Evolutionary conservation across 257 asterid genomes (phyloP).

Genomic region (Ophiorrhiza pumila): DNA sequence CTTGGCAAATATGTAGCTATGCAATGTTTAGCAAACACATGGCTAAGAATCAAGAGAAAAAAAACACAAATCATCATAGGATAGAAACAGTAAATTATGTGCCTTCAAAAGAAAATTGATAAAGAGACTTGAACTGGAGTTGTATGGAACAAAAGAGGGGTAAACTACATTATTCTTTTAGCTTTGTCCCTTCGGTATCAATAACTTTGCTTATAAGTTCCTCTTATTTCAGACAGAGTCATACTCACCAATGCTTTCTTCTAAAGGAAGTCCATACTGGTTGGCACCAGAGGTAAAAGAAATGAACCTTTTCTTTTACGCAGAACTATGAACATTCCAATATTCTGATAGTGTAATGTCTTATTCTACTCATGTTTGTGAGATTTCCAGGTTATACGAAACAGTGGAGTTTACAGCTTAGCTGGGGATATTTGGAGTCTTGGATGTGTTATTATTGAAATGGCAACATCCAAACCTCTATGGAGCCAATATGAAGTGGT

Average conservation of each 20-base stretch:
- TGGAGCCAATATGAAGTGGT: constrained; percentile 74
- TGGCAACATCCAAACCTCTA: constrained; percentile 74
- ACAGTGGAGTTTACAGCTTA: constrained; percentile 42
- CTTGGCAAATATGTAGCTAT: not conserved
- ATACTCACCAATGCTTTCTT: constrained; percentile 45
- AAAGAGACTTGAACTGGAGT: not conserved
- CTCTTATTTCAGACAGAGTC: constrained; percentile 42
- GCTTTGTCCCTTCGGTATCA: not conserved
- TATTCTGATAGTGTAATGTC: not conserved
- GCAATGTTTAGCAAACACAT: not conserved
- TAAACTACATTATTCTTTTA: not conserved
- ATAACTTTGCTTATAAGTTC: not conserved
- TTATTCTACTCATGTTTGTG: not conserved
- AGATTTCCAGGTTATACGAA: constrained; percentile 39
- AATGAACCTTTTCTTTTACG: not conserved
- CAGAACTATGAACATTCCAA: not conserved
- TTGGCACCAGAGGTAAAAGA: constrained; percentile 64
- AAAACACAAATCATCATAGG: not conserved
- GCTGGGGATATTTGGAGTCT: constrained; percentile 85
- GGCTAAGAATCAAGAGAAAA: not conserved
- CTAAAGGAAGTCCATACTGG: constrained; percentile 65
- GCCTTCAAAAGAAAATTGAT: not conserved
- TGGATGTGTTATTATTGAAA: constrained; percentile 68
- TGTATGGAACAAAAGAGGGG: not conserved
- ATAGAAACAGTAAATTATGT: not conserved